Evolutionary conservation across 2,329 filamentous ascomycete species (phyloP).

Genomic region (Hypoxylon sp.): DNA sequence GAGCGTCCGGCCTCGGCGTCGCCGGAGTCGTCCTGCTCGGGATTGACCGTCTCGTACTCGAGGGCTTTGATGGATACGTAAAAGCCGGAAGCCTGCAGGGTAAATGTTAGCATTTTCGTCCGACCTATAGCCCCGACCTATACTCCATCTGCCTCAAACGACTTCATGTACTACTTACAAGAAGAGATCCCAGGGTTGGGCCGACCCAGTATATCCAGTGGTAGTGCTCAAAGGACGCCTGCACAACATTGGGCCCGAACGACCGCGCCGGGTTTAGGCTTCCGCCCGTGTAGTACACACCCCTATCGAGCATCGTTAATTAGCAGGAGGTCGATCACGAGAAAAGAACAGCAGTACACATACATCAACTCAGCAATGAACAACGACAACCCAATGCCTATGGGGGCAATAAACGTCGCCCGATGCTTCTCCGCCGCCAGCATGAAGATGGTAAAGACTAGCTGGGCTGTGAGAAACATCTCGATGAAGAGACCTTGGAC

Average conservation of each 20-base stretch:
- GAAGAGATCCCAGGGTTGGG: slow-evolving; percentile 48
- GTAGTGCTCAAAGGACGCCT: slow-evolving; percentile 38
- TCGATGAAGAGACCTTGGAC: slow-evolving; percentile 62
- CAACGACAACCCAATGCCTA: slow-evolving; percentile 69
- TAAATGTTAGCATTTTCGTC: neutral
- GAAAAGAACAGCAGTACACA: neutral
- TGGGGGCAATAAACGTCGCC: slow-evolving; percentile 66
- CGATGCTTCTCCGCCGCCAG: slow-evolving; percentile 69
- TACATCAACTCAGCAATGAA: slow-evolving; percentile 6
- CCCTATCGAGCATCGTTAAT: slow-evolving; percentile 16
- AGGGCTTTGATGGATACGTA: slow-evolving; percentile 38
- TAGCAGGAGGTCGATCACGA: neutral
- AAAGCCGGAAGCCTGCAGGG: slow-evolving; percentile 40
- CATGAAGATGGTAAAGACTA: slow-evolving; percentile 66
- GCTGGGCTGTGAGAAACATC: slow-evolving; percentile 60
- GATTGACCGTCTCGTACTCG: slow-evolving; percentile 40
- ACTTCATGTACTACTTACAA: slow-evolving; percentile 21
- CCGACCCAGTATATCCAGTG: slow-evolving; percentile 52
- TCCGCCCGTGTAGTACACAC: slow-evolving; percentile 47
- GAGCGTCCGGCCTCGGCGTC: neutral
- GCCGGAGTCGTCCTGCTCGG: slow-evolving; percentile 9
- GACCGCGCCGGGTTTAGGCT: slow-evolving; percentile 48
- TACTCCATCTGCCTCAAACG: neutral
- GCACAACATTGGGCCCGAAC: slow-evolving; percentile 46
- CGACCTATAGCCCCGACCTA: too few species aligned